Evolutionary conservation across 1,139 yeast genomes (phyloP), one percentile per base, ranked within the genome.

Genomic region (Yamadazyma taylorii): DNA sequence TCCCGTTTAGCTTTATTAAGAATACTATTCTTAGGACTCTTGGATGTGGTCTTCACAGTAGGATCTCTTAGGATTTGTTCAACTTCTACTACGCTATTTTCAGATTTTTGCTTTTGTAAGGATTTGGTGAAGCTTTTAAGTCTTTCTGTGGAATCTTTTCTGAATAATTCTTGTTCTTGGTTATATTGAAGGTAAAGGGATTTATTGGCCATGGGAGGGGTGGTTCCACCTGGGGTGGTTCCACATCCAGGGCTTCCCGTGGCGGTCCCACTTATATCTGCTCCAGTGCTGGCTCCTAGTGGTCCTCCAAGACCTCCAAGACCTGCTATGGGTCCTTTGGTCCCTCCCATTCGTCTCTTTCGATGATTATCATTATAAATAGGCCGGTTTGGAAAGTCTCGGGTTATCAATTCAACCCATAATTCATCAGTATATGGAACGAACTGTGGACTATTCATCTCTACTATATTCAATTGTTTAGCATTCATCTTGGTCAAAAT

Each of bases 301-400:
- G n/a, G n/a, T n/a, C n/a, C n/a, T n/a, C n/a, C n/a, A n/a, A n/a
- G n/a, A n/a, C n/a, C n/a, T n/a, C n/a, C n/a, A n/a, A n/a, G n/a
- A n/a, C n/a, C n/a, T n/a, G n/a, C n/a, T n/a, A n/a, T n/a, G n/a
- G n/a, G n/a, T n/a, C n/a, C n/a, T n/a, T n/a, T n/a, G n/a, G n/a
- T n/a, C n/a, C n/a, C n/a, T n/a, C 30, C 36, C 29, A 12, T 23
- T 21, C 11, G 29, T 30, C 15, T 42, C 36, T 24, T 39, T 41
- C 19, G 43, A 30, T 24, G 42, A 35, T 25, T 25, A n/a, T 12
- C 28, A 25, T 8, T 12, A 25, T 25, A 25, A 5, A 30, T 34
- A 8, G 73, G 73, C 23, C 75, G 52, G 36, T 64, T 70, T 4
- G 82, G 78, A 48, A 76, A 79, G 39, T 79, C 81, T 39, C 60